These are phyloP conservation scores for Neofusicoccum kwambonambiense DNA, from an alignment of 2,329 filamentous ascomycete species.

Conservation along the genomic window DNA sequence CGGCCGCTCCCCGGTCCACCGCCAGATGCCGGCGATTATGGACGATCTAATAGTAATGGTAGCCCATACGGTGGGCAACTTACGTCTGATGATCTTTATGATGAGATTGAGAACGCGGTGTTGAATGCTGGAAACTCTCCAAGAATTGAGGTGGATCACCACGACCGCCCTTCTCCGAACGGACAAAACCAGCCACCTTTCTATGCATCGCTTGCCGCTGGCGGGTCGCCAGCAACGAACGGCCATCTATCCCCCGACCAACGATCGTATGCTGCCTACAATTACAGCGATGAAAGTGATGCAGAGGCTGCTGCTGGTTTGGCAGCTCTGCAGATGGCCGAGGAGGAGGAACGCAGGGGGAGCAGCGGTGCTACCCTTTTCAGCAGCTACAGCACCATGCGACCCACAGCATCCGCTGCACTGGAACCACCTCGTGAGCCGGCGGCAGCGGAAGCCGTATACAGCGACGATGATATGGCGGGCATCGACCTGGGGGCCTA, in stretches of 20 bases:
- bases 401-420: constrained; percentile 30
- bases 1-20: constrained; percentile 61
- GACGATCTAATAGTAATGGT: constrained; percentile 29
- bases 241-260: constrained; percentile 45
- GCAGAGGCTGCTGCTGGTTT: constrained; percentile 82
- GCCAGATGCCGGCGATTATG: constrained; percentile 40
- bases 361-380: constrained; percentile 57
- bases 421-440: constrained; percentile 38
- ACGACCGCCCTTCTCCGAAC: neutral
- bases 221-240: constrained; percentile 46
- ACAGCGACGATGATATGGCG: constrained; percentile 70
- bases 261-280: constrained; percentile 28
- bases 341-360: constrained; percentile 69
- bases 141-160: constrained; percentile 22
- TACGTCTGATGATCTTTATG: constrained; percentile 56
- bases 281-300: constrained; percentile 71
- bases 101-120: constrained; percentile 56
- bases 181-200: constrained; percentile 8
- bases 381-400: constrained; percentile 44
- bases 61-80: constrained; percentile 34
- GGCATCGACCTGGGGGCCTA: constrained; percentile 71
- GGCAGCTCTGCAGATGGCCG: constrained; percentile 78
- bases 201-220: constrained; percentile 21
- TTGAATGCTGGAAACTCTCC: constrained; percentile 30
- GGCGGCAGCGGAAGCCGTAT: constrained; percentile 35